A percentile compares a stretch with the other conserved stretches of the same genome.
Conservation (phyloP, 345 rosid genomes). For the Eucalyptus cloeziana region DNA sequence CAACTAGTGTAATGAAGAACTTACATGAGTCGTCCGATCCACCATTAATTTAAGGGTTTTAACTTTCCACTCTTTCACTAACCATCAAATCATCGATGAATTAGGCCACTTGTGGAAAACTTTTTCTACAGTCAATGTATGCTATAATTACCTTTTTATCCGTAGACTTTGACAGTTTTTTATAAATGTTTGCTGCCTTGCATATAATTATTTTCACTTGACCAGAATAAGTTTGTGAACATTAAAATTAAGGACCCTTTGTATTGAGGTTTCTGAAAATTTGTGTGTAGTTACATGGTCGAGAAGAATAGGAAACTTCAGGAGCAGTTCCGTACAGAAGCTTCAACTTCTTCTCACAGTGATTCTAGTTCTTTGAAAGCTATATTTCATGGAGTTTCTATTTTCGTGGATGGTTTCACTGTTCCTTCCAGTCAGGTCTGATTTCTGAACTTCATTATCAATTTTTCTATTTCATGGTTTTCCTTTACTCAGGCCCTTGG, state of each 20-base stretch:
- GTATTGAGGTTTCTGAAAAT: not conserved
- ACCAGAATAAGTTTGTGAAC: not conserved
- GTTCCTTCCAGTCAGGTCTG: conserved; percentile 82
- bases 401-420: conserved; percentile 89
- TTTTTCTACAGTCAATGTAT: not conserved
- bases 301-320: conserved; percentile 82
- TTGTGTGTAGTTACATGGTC: conserved; percentile 57
- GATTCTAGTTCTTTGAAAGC: conserved; percentile 28
- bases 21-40: not conserved
- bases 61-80: not conserved
- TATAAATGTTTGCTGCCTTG: not conserved
- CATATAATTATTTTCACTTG: not conserved
- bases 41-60: not conserved
- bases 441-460: not conserved
- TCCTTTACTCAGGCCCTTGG: not conserved
- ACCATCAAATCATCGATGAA: not conserved
- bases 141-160: not conserved
- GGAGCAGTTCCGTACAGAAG: conserved; percentile 54
- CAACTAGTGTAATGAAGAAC: not conserved
- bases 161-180: not conserved
- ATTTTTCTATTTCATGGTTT: not conserved
- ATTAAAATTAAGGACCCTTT: not conserved
- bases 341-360: conserved; percentile 26
- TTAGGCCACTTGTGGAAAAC: not conserved
- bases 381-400: conserved; percentile 79